These are phyloP conservation scores for Tetrahymena elliotti DNA, from an alignment of 73 alveolate genomes.

Conservation along the genomic window DNA sequence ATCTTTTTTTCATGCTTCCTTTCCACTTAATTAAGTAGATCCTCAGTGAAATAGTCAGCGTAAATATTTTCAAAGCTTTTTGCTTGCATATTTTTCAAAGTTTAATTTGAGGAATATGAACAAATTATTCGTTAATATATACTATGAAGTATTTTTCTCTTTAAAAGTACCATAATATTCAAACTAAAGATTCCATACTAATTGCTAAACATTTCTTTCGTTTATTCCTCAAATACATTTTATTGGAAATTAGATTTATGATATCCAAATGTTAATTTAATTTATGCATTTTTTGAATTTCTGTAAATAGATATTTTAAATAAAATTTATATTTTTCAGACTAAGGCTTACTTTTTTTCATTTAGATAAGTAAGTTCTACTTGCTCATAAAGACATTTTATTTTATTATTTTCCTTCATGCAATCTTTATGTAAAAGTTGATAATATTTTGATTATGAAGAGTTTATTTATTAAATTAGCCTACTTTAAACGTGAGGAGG, in stretches of 20 bases:
- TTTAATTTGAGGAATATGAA: neutral
- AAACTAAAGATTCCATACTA: too few species aligned
- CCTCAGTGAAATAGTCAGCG: neutral
- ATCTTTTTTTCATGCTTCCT: neutral
- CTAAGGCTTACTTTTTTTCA: neutral
- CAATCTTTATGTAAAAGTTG: neutral
- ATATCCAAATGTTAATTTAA: too few species aligned
- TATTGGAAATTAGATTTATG: neutral
- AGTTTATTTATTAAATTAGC: neutral
- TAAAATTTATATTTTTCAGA: neutral
- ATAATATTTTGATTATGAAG: neutral
- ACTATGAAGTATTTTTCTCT: neutral
- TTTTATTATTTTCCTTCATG: too few species aligned
- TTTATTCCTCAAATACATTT: too few species aligned
- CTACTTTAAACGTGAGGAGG: neutral
- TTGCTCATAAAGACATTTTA: neutral
- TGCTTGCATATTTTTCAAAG: neutral
- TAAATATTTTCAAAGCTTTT: too few species aligned
- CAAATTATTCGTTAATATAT: neutral
- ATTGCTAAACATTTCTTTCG: neutral
- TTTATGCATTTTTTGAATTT: neutral
- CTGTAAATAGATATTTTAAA: neutral
- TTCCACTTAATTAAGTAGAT: neutral
- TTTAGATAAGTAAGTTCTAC: neutral
- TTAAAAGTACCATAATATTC: neutral